phyloP scores from a whole-genome alignment of 371 early-diverging fungal genomes.

The Haplosporangium sp. region DNA sequence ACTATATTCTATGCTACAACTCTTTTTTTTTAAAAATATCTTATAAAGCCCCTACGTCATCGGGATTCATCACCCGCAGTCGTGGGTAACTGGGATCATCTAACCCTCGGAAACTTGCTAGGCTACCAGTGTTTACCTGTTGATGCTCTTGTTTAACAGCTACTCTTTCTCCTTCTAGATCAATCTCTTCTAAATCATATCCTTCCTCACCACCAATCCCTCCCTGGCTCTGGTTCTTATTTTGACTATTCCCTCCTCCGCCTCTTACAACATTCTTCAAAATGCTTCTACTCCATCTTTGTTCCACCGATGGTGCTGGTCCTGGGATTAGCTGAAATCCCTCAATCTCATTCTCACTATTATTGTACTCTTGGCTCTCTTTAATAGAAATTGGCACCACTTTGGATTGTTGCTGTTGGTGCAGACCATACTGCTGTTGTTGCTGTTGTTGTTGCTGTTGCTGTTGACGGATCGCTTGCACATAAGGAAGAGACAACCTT shows the following conservation, averaged over 20 bases:
- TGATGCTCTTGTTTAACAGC: slow-evolving; percentile 8
- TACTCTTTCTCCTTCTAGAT: background rate
- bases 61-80: slow-evolving; percentile 43
- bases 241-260: background rate
- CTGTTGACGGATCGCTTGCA: slow-evolving; percentile 41
- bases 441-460: slow-evolving; percentile 21
- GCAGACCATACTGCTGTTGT: no score
- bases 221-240: background rate
- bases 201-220: background rate
- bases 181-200: slow-evolving; percentile 1
- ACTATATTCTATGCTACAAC: no score
- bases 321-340: slow-evolving; percentile 9
- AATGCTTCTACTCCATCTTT: slow-evolving; percentile 27
- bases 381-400: slow-evolving; percentile 3
- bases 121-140: slow-evolving; percentile 38
- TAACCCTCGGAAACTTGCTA: slow-evolving; percentile 40
- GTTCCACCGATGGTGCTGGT: slow-evolving; percentile 9
- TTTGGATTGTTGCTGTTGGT: background rate
- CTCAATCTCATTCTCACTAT: slow-evolving; percentile 9
- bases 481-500: slow-evolving; percentile 33
- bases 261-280: slow-evolving; percentile 20
- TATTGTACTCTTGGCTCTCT: background rate
- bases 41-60: slow-evolving; percentile 6
- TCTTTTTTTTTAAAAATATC: background rate
- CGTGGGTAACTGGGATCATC: slow-evolving; percentile 21